Base-by-base conservation (phyloP, 345 rosid genomes). In the Eutrema japonicum region DNA sequence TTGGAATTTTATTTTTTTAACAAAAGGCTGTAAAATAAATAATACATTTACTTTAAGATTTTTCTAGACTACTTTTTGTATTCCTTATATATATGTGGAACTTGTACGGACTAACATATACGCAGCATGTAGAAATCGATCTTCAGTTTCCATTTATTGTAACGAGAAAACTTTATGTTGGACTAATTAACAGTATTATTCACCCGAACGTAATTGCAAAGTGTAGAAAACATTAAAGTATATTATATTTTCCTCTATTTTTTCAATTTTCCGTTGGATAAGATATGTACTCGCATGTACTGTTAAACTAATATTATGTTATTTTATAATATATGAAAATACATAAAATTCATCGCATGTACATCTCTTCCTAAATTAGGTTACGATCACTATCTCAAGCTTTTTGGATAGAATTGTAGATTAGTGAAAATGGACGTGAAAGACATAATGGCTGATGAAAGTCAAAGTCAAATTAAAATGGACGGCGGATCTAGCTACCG, bases 151-250 rank as follows among this genome's bases (percentile, higher is more conserved):
- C 14, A 18, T 18, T 55, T n/a, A n/a, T 35, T 27, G 37, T 55
- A 12, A 36, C 62, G 29, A 16, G 3, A 9, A 35, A 35, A 35
- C 1, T 35, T 35, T 4, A 1, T 50, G n/a, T 35, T 9, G 27
- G 27, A 14, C 46, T 57, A 35, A 56, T 32, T 53, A 53, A 53
- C 37, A 29, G 37, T 10, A 35, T 66, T 26, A 36, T 38, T 13
- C 49, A 27, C 46, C 40, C 10, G 43, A 38, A 50, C 60, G 8
- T 50, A 36, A 65, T 50, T 66, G 70, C 26, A 22, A 22, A 22
- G 26, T 1, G 26, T 22, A 22, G 1, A 22, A 22, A 22, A 22
- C 0, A 22, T 1, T 22, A 22, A 1, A 22, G 26, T 22, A 22
- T 22, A 22, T 22, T 22, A 22, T 22, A 22, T 22, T 22, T 22